Evolutionary conservation across 1,139 yeast species (phyloP).

Genomic region (Lodderomyces margitis): DNA sequence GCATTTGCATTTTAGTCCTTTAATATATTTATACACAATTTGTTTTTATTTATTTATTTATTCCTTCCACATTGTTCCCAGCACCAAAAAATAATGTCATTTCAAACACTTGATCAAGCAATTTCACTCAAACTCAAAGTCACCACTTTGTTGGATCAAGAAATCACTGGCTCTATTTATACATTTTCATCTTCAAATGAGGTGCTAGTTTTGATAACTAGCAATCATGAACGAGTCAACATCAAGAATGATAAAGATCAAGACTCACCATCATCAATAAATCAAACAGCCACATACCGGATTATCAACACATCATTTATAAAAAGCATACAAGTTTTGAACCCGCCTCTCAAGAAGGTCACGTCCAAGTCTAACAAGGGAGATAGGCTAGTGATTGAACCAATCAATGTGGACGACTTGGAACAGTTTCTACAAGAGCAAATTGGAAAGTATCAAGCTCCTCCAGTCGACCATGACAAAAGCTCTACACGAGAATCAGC

Average conservation of each 20-base stretch:
- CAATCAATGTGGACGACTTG: slow-evolving; percentile 19
- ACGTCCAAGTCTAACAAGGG: slow-evolving; percentile 3
- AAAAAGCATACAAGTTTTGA: slow-evolving; percentile 47
- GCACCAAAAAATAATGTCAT: slow-evolving; percentile 8
- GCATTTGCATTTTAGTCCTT: too few relatives aligned
- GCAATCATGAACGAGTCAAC: slow-evolving; percentile 19
- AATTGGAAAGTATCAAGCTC: slow-evolving; percentile 13
- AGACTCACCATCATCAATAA: slow-evolving; percentile 10
- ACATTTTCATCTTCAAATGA: slow-evolving; percentile 45
- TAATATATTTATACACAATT: too few relatives aligned
- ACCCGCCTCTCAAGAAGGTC: slow-evolving; percentile 22
- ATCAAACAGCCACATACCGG: slow-evolving; percentile 36
- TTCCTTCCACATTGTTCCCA: neutral
- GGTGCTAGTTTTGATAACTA: slow-evolving; percentile 20
- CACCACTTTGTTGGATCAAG: slow-evolving; percentile 57
- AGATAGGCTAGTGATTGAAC: slow-evolving; percentile 8
- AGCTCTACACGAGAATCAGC: neutral
- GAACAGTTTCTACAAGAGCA: slow-evolving; percentile 18
- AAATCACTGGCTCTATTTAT: slow-evolving; percentile 59
- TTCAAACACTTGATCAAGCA: slow-evolving; percentile 15
- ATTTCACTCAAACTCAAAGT: slow-evolving; percentile 52
- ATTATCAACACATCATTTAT: slow-evolving; percentile 60
- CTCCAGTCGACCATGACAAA: neutral
- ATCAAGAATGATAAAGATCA: slow-evolving; percentile 9
- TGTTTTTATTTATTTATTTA: neutral